Percentiles rank a stretch among this genome's conserved stretches.
Evolutionary conservation across 2,329 filamentous ascomycete genomes (phyloP).

Genomic region (Phialophora tarda): DNA sequence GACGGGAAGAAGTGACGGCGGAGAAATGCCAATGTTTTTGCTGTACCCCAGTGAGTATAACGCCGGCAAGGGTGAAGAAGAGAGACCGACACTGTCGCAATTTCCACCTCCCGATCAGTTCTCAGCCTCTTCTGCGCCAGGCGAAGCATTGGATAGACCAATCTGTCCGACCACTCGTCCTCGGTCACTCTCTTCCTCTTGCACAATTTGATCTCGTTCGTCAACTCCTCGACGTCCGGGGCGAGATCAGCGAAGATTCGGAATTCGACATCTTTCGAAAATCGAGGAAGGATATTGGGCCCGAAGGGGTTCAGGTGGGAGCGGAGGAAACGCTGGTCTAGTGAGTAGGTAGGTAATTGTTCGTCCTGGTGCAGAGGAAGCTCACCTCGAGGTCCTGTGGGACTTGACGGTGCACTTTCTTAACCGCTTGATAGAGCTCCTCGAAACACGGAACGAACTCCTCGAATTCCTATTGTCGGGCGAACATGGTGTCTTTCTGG

Average conservation of each 20-base stretch:
- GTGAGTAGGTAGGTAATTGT: neutral
- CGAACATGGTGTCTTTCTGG: neutral
- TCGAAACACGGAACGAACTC: neutral
- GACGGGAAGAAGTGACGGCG: neutral
- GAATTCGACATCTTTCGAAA: neutral
- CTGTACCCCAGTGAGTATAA: neutral
- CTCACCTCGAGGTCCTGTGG: neutral
- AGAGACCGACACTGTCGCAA: neutral
- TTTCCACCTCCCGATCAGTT: neutral
- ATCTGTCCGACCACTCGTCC: neutral
- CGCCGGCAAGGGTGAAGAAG: neutral
- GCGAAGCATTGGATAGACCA: neutral
- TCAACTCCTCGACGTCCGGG: neutral
- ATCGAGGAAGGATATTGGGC: neutral
- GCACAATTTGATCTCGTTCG: neutral
- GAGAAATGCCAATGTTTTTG: neutral
- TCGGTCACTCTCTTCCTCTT: neutral
- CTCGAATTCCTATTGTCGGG: conserved; percentile 1
- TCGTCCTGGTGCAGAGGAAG: neutral
- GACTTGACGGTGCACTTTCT: neutral
- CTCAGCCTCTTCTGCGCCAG: neutral
- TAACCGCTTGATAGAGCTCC: neutral
- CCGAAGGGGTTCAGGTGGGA: neutral
- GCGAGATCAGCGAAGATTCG: neutral
- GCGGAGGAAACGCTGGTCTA: neutral